Conservation (phyloP, 768 basidiomycete genomes). For the Roridomyces roridus region DNA sequence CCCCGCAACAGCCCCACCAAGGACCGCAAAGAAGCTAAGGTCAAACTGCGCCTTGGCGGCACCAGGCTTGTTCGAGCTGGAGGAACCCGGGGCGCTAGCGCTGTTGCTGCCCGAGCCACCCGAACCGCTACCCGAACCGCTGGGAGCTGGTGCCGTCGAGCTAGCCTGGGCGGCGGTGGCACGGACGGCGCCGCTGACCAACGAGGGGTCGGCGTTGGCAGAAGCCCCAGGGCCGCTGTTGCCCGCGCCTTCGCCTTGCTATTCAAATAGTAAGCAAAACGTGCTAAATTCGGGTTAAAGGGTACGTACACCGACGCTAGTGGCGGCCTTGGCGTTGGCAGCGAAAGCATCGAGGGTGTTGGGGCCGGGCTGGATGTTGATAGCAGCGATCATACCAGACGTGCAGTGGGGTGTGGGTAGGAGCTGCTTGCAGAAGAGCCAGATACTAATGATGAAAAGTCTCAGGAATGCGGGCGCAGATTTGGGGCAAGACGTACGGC, state of each 20-base stretch:
- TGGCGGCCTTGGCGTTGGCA: conserved; percentile 36
- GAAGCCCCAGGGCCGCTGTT: conserved; percentile 53
- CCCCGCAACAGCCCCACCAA: too few species aligned
- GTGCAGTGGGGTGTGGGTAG: conserved; percentile 47
- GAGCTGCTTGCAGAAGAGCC: conserved; percentile 67
- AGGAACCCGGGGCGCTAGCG: too few species aligned
- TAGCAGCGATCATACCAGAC: conserved; percentile 52
- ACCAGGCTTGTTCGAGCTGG: too few species aligned
- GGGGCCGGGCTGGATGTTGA: conserved; percentile 49
- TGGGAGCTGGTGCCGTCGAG: too few species aligned
- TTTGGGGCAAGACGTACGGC: conserved; percentile 39
- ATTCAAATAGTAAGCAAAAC: conserved; percentile 19
- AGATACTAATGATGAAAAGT: conserved; percentile 42
- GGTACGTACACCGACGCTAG: background rate
- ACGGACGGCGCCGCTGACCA: background rate
- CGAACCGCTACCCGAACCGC: too few species aligned
- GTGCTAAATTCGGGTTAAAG: conserved; percentile 33
- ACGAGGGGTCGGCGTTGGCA: conserved; percentile 44
- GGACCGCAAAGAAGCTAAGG: too few species aligned
- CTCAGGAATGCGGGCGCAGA: conserved; percentile 19
- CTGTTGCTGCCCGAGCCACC: too few species aligned
- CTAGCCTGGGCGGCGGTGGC: too few species aligned
- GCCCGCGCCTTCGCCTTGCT: conserved; percentile 47
- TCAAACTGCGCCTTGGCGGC: too few species aligned
- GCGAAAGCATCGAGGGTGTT: conserved; percentile 43